These are phyloP conservation scores for Coemansia umbellata DNA, from an alignment of 192 early-diverging fungal genomes.

Conservation along the genomic window DNA sequence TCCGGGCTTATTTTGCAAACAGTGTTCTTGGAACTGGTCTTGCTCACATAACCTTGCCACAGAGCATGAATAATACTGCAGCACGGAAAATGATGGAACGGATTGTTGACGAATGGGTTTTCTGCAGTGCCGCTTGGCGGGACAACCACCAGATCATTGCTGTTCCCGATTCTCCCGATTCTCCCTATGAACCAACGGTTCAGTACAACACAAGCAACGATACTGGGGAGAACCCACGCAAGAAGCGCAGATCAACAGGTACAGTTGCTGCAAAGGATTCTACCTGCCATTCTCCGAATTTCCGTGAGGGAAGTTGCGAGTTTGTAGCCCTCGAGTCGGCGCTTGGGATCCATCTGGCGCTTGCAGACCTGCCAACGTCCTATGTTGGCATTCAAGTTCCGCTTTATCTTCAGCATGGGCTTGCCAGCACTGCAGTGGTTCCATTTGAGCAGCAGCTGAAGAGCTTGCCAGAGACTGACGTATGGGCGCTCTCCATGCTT, in stretches of 20 bases:
- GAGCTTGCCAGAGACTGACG: constrained; percentile 24
- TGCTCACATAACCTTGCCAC: constrained; percentile 23
- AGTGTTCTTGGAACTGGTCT: constrained; percentile 19
- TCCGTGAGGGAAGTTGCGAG: constrained; percentile 11
- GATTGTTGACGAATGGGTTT: constrained; percentile 18
- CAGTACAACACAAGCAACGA: constrained; percentile 6
- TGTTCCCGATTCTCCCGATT: constrained; percentile 14
- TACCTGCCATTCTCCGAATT: not conserved
- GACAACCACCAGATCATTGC: constrained; percentile 14
- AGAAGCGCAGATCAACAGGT: constrained; percentile 11
- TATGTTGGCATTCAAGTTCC: constrained; percentile 44
- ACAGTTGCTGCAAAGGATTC: not conserved
- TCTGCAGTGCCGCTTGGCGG: constrained; percentile 19
- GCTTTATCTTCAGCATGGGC: not conserved
- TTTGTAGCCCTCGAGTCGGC: constrained; percentile 17
- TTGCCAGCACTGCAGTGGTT: not conserved
- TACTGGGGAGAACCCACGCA: constrained; percentile 15
- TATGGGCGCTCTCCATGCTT: constrained; percentile 40
- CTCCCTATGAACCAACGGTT: constrained; percentile 15
- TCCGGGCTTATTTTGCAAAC: constrained; percentile 28
- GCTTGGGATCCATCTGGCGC: constrained; percentile 28
- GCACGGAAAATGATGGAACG: constrained; percentile 2
- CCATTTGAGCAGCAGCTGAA: constrained; percentile 26
- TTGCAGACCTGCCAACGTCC: constrained; percentile 33
- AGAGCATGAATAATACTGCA: not conserved